phyloP scores from a whole-genome alignment of 169 alveolate genomes.

The Plasmodium ovale region DNA sequence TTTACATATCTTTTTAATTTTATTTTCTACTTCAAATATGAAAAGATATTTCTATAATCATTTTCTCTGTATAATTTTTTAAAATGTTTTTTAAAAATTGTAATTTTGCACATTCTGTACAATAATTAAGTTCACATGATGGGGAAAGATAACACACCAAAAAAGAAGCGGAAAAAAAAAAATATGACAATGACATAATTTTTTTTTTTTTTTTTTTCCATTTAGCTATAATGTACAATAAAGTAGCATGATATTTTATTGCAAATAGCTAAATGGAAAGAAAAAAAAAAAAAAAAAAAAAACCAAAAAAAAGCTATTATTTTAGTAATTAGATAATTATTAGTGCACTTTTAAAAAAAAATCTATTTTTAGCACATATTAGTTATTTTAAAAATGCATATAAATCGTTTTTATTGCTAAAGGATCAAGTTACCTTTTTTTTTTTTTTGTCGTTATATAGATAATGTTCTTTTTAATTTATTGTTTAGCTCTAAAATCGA shows the following conservation, averaged over 20 bases:
- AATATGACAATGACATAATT: slow-evolving; percentile 45
- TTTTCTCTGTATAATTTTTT: slow-evolving; percentile 1
- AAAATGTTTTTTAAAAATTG: background rate
- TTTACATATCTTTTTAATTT: slow-evolving; percentile 7
- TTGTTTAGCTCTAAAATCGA: background rate
- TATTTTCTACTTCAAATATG: slow-evolving; percentile 13
- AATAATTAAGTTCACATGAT: background rate
- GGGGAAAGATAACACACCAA: slow-evolving; percentile 21
- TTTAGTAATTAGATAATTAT: too few species aligned
- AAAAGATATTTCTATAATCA: slow-evolving; percentile 1
- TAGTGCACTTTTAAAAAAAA: too few species aligned
- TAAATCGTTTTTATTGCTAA: background rate
- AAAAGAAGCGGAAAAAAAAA: slow-evolving; percentile 35
- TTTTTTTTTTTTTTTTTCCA: slow-evolving; percentile 20
- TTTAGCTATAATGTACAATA: slow-evolving; percentile 59
- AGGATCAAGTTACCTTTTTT: background rate
- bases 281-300: too few species aligned
- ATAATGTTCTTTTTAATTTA: slow-evolving; percentile 7
- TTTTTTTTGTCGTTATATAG: slow-evolving; percentile 10
- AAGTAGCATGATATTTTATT: background rate
- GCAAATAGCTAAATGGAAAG: too few species aligned
- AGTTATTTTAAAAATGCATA: background rate
- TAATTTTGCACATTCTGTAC: slow-evolving; percentile 66
- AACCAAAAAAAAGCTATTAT: slow-evolving; percentile 13
- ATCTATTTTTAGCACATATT: slow-evolving; percentile 29